phyloP scores from a whole-genome alignment of 768 basidiomycete species.

The Podaxis sp. region DNA sequence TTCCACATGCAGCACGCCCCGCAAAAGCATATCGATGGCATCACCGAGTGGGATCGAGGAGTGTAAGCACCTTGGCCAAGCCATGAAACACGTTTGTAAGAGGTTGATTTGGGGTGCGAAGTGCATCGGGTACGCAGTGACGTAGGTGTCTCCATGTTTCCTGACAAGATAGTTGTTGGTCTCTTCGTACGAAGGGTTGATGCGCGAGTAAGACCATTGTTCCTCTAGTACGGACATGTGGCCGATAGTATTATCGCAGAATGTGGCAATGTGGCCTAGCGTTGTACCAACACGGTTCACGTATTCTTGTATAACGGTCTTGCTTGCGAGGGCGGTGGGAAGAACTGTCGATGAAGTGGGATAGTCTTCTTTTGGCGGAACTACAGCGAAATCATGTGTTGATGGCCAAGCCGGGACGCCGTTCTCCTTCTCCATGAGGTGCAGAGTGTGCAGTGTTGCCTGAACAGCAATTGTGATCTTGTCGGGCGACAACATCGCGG shows the following conservation, averaged over 20 bases:
- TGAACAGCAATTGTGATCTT: constrained; percentile 72
- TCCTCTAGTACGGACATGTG: constrained; percentile 85
- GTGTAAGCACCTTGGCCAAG: constrained; percentile 82
- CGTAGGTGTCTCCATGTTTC: constrained; percentile 60
- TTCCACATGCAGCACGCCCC: constrained; percentile 85
- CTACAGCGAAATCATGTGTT: constrained; percentile 60
- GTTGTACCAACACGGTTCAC: constrained; percentile 62
- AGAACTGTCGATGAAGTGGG: constrained; percentile 66
- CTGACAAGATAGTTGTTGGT: constrained; percentile 65
- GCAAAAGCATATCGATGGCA: constrained; percentile 75
- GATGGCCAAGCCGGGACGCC: constrained; percentile 78
- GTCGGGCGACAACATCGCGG: constrained; percentile 60
- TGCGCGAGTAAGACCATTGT: constrained; percentile 67
- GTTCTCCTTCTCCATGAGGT: constrained; percentile 71
- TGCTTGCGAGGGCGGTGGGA: constrained; percentile 52
- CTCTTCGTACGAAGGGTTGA: constrained; percentile 66
- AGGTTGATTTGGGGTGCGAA: constrained; percentile 65
- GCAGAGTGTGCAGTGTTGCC: constrained; percentile 73
- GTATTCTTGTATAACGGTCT: constrained; percentile 71
- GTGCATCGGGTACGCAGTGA: constrained; percentile 65
- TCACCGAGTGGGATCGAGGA: constrained; percentile 53
- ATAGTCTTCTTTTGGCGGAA: constrained; percentile 62
- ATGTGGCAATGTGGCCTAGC: constrained; percentile 53
- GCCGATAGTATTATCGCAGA: constrained; percentile 66
- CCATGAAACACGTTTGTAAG: constrained; percentile 74